Evolutionary conservation across 192 early-diverging fungal species (phyloP).

Genomic region (Entomortierella beljakovae): DNA sequence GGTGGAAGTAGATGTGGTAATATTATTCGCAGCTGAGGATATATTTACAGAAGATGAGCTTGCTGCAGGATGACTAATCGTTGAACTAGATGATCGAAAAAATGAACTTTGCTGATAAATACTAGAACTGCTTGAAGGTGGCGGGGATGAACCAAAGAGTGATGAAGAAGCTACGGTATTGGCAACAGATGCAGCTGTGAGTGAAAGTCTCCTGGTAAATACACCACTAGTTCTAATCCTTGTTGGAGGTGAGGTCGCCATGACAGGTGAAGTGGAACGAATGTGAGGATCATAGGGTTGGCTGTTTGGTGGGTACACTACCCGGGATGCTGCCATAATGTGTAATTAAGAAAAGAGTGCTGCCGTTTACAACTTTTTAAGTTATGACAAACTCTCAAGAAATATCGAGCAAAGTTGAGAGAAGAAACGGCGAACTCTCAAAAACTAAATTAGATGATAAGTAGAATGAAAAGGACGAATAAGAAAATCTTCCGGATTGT

Average conservation of each 20-base stretch:
- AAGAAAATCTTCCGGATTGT: too few relatives aligned
- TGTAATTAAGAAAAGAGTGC: too few relatives aligned
- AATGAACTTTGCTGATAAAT: conserved; percentile 50
- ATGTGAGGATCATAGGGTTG: conserved; percentile 16
- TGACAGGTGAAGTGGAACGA: conserved; percentile 22
- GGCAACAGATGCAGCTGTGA: conserved; percentile 49
- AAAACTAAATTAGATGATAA: too few relatives aligned
- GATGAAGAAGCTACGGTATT: conserved; percentile 40
- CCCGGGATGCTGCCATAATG: conserved; percentile 36
- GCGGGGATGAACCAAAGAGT: conserved; percentile 47
- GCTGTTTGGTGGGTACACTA: conserved; percentile 26
- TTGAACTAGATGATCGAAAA: conserved; percentile 39
- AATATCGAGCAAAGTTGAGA: too few relatives aligned
- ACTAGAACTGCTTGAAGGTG: conserved; percentile 15
- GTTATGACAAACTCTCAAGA: too few relatives aligned
- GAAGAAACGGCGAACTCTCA: too few relatives aligned
- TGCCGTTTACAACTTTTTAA: too few relatives aligned
- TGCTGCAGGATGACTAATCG: conserved; percentile 7
- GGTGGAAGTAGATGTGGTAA: not conserved
- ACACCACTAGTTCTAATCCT: conserved; percentile 49
- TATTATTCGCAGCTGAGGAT: conserved; percentile 10
- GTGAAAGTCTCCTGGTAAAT: conserved; percentile 35
- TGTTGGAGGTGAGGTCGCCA: conserved; percentile 37
- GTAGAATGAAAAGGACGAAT: too few relatives aligned
- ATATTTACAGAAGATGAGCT: conserved; percentile 28